Base-by-base conservation (phyloP, 352 stramenopile species). In the Globisporangium nagaii region DNA sequence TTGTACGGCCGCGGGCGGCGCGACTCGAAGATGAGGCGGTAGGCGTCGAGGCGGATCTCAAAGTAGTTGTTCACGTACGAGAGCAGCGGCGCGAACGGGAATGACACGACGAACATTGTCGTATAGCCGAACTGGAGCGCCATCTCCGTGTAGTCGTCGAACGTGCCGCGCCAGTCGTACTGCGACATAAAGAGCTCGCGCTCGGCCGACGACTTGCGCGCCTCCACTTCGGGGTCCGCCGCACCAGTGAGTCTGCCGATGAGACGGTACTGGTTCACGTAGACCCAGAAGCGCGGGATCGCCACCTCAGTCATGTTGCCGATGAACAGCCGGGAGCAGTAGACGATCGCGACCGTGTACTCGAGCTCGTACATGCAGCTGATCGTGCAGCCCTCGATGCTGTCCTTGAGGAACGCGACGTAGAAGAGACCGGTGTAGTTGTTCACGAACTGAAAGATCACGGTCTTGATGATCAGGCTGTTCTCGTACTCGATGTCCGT, bases 391-490 rank as follows among this genome's bases (percentile, higher is more conserved):
- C 70, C 77, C 65, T 90, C 75, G 22, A 95, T 72, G 22, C 66
- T 81, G 42, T 85, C 65, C 60, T 98, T 96, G 47, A 97, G 75
- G 61, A 98, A 96, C 30, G 91, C 90, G 17, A 98, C 77, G 68
- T 98, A 98, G 65, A 98, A 97, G 39, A 98, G 65, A 48, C 80
- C 82, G n/a, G 95, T 74, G 71, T 97, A 98, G 59, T 95, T 95
- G 77, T 98, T 96, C 63, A 98, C 95, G 37, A 96, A 96, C 75
- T 98, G 91, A 67, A 98, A 98, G 43, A 97, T 83, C 53, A 98
- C 87, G 56, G 89, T 92, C 74, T 98, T 98, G 53, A 97, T 61
- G 54, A 97, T 97, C 37, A 98, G 59, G 64, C 84, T 96, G 70
- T 97, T 96, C 55, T 97, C 72, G 63, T 96, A 91, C 48, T 86